Evolutionary conservation across 208 protist genomes (phyloP).

Genomic region (Blechomonas ayalai): DNA sequence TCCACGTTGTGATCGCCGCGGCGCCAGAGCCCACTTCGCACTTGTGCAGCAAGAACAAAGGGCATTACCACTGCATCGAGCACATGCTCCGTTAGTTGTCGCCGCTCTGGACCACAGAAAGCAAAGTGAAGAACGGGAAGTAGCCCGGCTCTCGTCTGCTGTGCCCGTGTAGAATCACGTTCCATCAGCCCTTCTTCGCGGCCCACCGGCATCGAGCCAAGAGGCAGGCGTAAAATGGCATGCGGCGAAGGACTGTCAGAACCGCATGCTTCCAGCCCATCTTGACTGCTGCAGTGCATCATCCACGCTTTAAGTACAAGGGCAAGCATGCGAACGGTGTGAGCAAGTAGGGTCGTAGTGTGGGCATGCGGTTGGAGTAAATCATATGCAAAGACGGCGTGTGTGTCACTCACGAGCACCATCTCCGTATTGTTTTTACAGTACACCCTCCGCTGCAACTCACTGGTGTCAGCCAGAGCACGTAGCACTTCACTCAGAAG

Average conservation of each 20-base stretch:
- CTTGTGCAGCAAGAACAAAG: conserved; percentile 48
- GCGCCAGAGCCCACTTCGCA: conserved; percentile 47
- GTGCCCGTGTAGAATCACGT: no score
- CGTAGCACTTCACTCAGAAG: conserved; percentile 17
- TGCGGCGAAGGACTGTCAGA: no score
- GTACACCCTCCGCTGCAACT: conserved; percentile 20
- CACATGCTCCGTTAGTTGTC: no score
- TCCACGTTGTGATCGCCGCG: conserved; percentile 35
- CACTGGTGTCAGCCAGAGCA: conserved; percentile 11
- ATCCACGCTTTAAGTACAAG: conserved; percentile 35
- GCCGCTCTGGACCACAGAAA: no score
- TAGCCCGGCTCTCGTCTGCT: no score
- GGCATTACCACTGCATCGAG: conserved; percentile 74
- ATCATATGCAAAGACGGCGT: conserved; percentile 14
- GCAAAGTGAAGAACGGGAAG: no score
- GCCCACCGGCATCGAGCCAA: no score
- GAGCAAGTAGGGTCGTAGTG: conserved; percentile 30
- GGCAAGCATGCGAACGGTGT: conserved; percentile 34
- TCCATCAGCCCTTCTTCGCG: no score
- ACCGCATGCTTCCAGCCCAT: no score
- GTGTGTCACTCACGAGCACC: conserved; percentile 6
- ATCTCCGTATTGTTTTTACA: conserved; percentile 12
- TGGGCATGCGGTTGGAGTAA: conserved; percentile 23
- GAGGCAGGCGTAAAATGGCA: no score
- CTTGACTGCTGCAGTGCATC: no score